Evolutionary conservation across 352 stramenopile species (phyloP), one percentile per base, ranked within the genome.

Genomic region (Globisporangium perplexum): DNA sequence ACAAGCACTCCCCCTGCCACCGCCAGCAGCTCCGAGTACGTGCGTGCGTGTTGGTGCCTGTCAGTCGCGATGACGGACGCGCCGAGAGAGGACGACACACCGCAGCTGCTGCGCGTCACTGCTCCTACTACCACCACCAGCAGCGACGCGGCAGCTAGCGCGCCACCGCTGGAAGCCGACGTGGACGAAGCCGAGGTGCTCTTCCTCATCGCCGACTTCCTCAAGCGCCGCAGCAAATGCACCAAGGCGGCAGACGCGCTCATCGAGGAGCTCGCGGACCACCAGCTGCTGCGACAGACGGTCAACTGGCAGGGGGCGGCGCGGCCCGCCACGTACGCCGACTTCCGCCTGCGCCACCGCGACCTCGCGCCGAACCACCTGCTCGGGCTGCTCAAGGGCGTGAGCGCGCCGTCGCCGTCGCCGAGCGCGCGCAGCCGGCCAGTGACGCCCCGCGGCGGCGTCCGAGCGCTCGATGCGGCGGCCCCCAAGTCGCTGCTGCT

Each of bases 121-220:
- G 20, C 41, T 26, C 8, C 22, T 28, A 46, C n/a, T 20, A 6
- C 20, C 12, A 17, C 7, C n/a, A 44, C 2, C 39, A 44, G 7
- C n/a, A 44, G 30, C 10, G n/a, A 38, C 26, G 8, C 26, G 12
- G 23, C 17, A 14, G 30, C 30, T 12, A 35, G 30, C 43, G 15
- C 23, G 10, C 44, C 26, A 31, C n/a, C n/a, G 20, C 22, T 55
- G 6, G 46, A 4, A 18, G 2, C 7, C 24, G 8, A 47, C 20
- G 23, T 47, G 22, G 30, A 46, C 30, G 46, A 36, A 3, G 35
- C 78, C 69, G 85, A 95, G 65, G 70, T 95, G 28, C 82, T 84
- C 51, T 95, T 93, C 65, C 66, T 95, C 49, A 89, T 95, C 56
- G 85, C 85, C 1, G 81, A 93, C 57, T 95, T 90, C 58, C 52